Base-by-base conservation (phyloP, 2,329 filamentous ascomycete species). In the Aureobasidium sp. region DNA sequence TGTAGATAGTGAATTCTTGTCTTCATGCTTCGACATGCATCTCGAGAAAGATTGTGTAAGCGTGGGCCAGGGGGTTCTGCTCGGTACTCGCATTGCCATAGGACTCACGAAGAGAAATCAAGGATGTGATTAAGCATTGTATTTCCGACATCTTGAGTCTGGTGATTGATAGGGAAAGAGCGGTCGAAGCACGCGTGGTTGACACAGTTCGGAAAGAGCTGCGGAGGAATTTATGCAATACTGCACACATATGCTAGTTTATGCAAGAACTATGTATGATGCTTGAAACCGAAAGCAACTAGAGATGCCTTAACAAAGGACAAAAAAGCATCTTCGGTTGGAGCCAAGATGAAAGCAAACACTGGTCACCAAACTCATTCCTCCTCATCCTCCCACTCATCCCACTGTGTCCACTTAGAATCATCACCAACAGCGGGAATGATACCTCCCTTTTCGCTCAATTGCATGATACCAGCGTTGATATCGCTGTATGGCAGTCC, bases 351-450 rank as follows among this genome's bases (percentile, higher is more conserved):
- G 11, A 1, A 19, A 44, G 17, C 24, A 27, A 29, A 48, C 3
- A 14, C 7, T n/a, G 29, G 19, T 22, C 22, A 19, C 9, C 29
- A 7, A 6, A 22, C 17, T 50, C 47, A 50, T 29, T 42, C 52
- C 6, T 45, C 53, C 8, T 57, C 53, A n/a, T 57, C 53, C 11
- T 57, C 53, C 53, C 53, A 58, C 31, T 58, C 54, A 7, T 58
- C 54, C 1, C 39, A 5, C 5, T 48, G 8, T 9, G 5, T 12
- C 54, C 54, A 58, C n/a, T n/a, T 58, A 7, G 17, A 7, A n/a
- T 24, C 19, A 39, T 27, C 42, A 14, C 8, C 37, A 19, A 24
- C 9, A 19, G 22, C 35, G n/a, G 22, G 19, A 6, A n/a, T 6
- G 8, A 58, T 58, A n/a, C 54, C 54, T 24, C 54, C 31, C 19